Percentiles rank a stretch among this genome's conserved stretches.
Conservation (phyloP, 1,284 basidiomycete species). For the Ganoderma lingzhi region DNA sequence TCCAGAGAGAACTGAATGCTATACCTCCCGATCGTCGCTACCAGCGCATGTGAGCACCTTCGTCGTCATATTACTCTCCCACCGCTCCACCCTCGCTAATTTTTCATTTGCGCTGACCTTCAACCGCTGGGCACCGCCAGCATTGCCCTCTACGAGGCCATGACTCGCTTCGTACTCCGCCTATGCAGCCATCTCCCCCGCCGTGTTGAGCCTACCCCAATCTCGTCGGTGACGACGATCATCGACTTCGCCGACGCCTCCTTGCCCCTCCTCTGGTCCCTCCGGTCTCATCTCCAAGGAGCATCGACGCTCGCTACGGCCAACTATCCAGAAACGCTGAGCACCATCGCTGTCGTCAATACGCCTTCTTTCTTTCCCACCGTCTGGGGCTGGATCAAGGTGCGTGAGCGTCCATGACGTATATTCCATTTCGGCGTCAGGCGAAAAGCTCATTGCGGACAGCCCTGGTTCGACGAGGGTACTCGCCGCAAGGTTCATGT, state of each 20-base stretch:
- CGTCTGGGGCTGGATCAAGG: conserved; percentile 83
- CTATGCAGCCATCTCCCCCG: conserved; percentile 74
- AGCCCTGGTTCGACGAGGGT: conserved; percentile 81
- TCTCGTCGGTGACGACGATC: conserved; percentile 74
- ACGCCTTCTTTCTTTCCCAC: conserved; percentile 81
- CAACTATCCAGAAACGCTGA: conserved; percentile 81
- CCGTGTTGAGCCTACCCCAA: conserved; percentile 57
- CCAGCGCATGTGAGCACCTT: conserved; percentile 69
- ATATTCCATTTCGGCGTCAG: neutral
- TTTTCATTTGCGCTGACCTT: conserved; percentile 15
- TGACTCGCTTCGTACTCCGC: conserved; percentile 69
- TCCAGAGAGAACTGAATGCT: conserved; percentile 67
- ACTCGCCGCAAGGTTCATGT: conserved; percentile 78
- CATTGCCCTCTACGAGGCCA: conserved; percentile 68
- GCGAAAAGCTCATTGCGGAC: conserved; percentile 6
- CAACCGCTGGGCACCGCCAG: conserved; percentile 38
- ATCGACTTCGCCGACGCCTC: conserved; percentile 74
- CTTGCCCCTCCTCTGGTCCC: conserved; percentile 69
- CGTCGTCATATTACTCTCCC: neutral
- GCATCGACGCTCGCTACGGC: conserved; percentile 77
- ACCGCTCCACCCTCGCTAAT: conserved; percentile 10
- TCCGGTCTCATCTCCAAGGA: conserved; percentile 76
- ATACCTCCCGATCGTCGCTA: conserved; percentile 63
- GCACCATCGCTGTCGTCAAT: conserved; percentile 73
- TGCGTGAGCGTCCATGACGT: conserved; percentile 36